Percentiles rank a stretch among this genome's conserved stretches.
Conservation (phyloP, 2,329 filamentous ascomycete genomes). For the Exophiala lecanii-corni region DNA sequence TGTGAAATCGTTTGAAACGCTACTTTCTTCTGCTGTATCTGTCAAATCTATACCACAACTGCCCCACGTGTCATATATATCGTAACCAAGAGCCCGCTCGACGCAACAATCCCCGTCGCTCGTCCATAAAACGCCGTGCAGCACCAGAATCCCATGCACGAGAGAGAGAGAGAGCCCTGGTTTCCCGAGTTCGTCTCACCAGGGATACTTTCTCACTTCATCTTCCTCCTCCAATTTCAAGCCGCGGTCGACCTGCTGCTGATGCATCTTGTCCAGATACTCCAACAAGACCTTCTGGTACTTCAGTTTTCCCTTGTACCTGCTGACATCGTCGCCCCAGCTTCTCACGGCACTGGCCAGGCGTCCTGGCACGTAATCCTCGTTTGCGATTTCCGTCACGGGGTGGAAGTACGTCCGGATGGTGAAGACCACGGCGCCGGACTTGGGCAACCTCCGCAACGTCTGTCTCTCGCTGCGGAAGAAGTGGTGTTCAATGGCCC, state of each 20-base stretch:
- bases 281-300: slow-evolving; percentile 70
- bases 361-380: slow-evolving; percentile 72
- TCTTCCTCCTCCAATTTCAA: slow-evolving; percentile 60
- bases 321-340: slow-evolving; percentile 72
- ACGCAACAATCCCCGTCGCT: too few species aligned
- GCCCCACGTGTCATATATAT: too few species aligned
- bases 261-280: slow-evolving; percentile 69
- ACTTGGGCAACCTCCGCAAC: slow-evolving; percentile 57
- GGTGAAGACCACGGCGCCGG: slow-evolving; percentile 63
- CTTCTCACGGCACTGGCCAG: slow-evolving; percentile 73
- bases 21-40: too few species aligned
- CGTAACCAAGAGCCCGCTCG: too few species aligned
- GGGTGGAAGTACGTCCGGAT: slow-evolving; percentile 77
- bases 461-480: slow-evolving; percentile 75
- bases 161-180: too few species aligned
- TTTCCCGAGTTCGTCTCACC: slow-evolving; percentile 29
- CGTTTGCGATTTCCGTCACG: slow-evolving; percentile 61
- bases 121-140: too few species aligned
- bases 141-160: too few species aligned
- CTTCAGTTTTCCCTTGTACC: slow-evolving; percentile 72
- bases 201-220: slow-evolving; percentile 60
- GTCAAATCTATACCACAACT: too few species aligned
- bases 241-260: slow-evolving; percentile 65
- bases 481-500: slow-evolving; percentile 66
- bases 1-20: too few species aligned